Evolutionary conservation across 441 rosid species (phyloP).

Genomic region (Aleurites moluccanus): DNA sequence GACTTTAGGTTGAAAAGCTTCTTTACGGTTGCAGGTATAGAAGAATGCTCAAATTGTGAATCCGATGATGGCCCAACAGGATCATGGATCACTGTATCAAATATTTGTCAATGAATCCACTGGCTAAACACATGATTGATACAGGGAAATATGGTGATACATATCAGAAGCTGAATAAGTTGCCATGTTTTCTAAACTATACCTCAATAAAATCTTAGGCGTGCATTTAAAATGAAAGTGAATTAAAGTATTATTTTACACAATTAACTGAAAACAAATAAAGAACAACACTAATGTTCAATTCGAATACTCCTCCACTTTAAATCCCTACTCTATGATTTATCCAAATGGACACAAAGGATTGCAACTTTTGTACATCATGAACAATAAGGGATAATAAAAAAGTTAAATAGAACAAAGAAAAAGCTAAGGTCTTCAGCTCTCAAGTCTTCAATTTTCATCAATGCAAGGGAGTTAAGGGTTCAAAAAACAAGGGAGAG

Average conservation of each 20-base stretch:
- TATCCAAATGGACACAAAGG: not conserved
- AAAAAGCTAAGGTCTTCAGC: not conserved
- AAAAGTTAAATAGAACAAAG: not conserved
- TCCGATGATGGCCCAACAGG: slow-evolving; percentile 42
- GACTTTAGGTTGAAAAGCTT: slow-evolving; percentile 78
- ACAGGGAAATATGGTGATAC: not conserved
- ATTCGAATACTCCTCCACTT: not conserved
- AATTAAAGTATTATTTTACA: not conserved
- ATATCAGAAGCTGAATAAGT: not conserved
- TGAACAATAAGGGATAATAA: not conserved
- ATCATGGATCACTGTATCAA: slow-evolving; percentile 34
- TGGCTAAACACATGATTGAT: not conserved
- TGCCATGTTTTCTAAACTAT: not conserved
- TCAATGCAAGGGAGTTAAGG: not conserved
- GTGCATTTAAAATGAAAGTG: not conserved
- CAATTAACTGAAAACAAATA: not conserved
- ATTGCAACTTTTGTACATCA: not conserved
- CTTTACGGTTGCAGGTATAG: slow-evolving; percentile 85
- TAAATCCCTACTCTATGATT: not conserved
- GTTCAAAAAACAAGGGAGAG: too few relatives aligned
- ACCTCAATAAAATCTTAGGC: not conserved
- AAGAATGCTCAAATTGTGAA: slow-evolving; percentile 84
- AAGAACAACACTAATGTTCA: not conserved
- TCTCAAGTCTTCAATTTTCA: not conserved
- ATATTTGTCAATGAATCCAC: slow-evolving; percentile 1